Conservation (phyloP, 768 basidiomycete genomes). For the Coprinopsis sp. region DNA sequence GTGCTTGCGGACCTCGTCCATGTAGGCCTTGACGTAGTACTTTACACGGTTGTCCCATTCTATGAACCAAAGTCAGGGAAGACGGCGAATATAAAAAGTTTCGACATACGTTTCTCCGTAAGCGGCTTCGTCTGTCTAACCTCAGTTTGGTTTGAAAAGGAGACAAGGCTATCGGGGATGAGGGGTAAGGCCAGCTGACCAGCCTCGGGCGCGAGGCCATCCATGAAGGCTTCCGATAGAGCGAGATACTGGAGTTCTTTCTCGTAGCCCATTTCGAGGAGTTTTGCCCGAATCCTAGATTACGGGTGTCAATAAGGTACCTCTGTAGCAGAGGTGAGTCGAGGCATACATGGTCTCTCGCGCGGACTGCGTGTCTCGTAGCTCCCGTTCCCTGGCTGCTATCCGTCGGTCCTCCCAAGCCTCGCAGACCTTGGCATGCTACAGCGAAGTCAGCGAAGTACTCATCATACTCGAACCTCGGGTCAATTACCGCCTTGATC, state of each 20-base stretch:
- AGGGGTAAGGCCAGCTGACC: not conserved
- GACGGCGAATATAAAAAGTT: slow-evolving; percentile 8
- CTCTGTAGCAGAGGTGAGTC: not conserved
- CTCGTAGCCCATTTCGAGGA: not conserved
- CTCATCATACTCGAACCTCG: slow-evolving; percentile 14
- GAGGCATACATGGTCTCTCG: not conserved
- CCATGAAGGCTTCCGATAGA: slow-evolving; percentile 6
- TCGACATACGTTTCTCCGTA: not conserved
- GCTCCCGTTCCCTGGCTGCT: not conserved
- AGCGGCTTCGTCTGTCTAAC: not conserved
- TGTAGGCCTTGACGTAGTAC: slow-evolving; percentile 21
- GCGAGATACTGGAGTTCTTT: slow-evolving; percentile 10
- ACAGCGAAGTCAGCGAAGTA: not conserved
- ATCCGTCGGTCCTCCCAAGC: slow-evolving; percentile 1
- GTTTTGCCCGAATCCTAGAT: not conserved
- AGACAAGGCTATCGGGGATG: not conserved
- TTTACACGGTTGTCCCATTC: slow-evolving; percentile 26
- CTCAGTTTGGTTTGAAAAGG: too few species aligned
- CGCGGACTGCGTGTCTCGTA: not conserved
- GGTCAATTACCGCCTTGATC: slow-evolving; percentile 5
- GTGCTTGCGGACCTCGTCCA: slow-evolving; percentile 17
- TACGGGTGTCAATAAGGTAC: not conserved
- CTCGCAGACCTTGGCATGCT: not conserved
- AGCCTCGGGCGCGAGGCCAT: not conserved
- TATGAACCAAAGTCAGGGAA: too few species aligned